These are phyloP conservation scores for Kazachstania bromeliacearum DNA, from an alignment of 805 yeast genomes.

Conservation along the genomic window DNA sequence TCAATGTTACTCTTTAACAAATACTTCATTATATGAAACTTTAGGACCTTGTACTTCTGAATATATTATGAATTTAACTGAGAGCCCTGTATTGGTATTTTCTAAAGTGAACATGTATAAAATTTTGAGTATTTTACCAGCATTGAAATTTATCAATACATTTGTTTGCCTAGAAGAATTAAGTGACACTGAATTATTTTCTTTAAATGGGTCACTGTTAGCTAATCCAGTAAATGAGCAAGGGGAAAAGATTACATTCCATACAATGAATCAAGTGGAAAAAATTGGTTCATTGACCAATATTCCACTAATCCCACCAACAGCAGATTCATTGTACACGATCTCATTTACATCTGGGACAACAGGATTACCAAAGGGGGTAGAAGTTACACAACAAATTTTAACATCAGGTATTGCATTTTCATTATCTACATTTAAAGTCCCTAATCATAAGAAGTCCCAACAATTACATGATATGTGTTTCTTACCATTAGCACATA, in stretches of 20 bases:
- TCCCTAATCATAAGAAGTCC: conserved; percentile 18
- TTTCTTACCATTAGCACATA: conserved; percentile 52
- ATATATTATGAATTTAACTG: conserved; percentile 52
- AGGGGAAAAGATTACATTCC: conserved; percentile 33
- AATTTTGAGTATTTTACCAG: conserved; percentile 38
- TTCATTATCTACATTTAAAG: conserved; percentile 29
- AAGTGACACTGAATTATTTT: conserved; percentile 25
- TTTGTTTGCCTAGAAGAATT: conserved; percentile 49
- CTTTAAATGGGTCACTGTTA: conserved; percentile 25
- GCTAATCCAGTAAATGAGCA: conserved; percentile 21
- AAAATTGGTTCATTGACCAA: conserved; percentile 36
- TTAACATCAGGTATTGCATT: conserved; percentile 42
- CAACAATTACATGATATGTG: conserved; percentile 29
- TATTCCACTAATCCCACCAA: conserved; percentile 38
- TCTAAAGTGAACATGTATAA: conserved; percentile 42
- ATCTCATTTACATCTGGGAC: conserved; percentile 70
- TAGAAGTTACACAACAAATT: conserved; percentile 43
- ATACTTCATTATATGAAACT: conserved; percentile 49
- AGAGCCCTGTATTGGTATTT: conserved; percentile 51
- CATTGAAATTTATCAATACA: conserved; percentile 37
- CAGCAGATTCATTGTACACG: conserved; percentile 45
- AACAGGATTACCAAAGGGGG: conserved; percentile 70
- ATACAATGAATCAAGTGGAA: conserved; percentile 34
- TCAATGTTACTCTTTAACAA: conserved; percentile 44
- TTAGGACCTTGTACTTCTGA: conserved; percentile 51